These are phyloP conservation scores for Psidium friedrichsthalianum DNA, from an alignment of 345 rosid species.

Conservation along the genomic window DNA sequence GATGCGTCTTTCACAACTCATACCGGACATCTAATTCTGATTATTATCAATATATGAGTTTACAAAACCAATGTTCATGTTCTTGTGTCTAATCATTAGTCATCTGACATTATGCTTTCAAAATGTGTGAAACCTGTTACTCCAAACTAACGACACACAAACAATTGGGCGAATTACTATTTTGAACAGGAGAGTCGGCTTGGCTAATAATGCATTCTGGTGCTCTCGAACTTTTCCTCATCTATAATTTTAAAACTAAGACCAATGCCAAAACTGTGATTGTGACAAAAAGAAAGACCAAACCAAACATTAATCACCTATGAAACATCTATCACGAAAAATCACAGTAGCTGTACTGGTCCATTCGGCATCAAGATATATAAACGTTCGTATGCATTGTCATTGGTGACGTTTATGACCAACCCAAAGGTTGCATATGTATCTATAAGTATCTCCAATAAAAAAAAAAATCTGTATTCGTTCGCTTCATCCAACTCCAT, in stretches of 20 bases:
- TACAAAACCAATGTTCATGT: neutral
- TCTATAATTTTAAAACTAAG: neutral
- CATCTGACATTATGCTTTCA: neutral
- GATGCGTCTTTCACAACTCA: too few relatives aligned
- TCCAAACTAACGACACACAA: neutral
- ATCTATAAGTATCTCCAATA: too few relatives aligned
- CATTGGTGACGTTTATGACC: too few relatives aligned
- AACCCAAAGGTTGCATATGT: neutral
- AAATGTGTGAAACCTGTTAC: neutral
- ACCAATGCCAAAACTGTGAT: too few relatives aligned
- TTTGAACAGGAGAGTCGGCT: neutral
- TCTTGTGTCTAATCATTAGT: neutral
- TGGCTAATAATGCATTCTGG: neutral
- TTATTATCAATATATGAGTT: too few relatives aligned
- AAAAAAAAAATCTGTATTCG: too few relatives aligned
- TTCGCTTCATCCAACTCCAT: too few relatives aligned
- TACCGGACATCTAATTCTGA: too few relatives aligned
- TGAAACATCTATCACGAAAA: neutral
- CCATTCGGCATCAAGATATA: neutral
- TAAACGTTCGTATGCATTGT: neutral
- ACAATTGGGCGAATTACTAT: neutral
- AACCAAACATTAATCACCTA: neutral
- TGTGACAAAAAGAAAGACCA: too few relatives aligned
- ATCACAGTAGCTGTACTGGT: neutral
- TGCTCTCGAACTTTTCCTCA: neutral